Evolutionary conservation across 345 rosid genomes (phyloP).

Genomic region (Draba incana): DNA sequence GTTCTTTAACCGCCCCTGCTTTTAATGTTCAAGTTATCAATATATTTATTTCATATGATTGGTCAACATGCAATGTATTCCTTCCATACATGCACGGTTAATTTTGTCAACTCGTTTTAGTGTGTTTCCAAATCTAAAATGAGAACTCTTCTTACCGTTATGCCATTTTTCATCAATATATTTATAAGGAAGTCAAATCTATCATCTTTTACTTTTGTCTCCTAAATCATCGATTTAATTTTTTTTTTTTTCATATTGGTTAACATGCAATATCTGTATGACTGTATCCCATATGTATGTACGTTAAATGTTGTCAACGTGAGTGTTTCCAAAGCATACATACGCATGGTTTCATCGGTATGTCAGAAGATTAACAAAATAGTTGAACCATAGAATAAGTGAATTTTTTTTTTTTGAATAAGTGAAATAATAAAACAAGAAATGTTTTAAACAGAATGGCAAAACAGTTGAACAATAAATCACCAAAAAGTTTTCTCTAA

Average conservation of each 20-base stretch:
- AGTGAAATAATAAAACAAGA: too few species aligned
- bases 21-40: not conserved
- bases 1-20: too few species aligned
- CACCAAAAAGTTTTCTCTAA: too few species aligned
- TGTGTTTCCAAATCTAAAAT: not conserved
- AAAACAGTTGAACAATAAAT: too few species aligned
- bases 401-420: too few species aligned
- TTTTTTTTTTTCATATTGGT: not conserved
- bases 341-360: too few species aligned
- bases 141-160: not conserved
- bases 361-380: too few species aligned
- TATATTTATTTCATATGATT: not conserved
- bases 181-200: not conserved
- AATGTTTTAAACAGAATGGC: too few species aligned
- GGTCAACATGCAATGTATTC: constrained; percentile 28
- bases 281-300: not conserved
- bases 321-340: not conserved
- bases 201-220: not conserved
- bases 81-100: not conserved
- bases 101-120: not conserved
- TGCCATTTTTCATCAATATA: not conserved
- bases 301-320: not conserved
- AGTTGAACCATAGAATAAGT: too few species aligned
- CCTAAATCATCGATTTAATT: not conserved
- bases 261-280: not conserved